Base-by-base conservation (phyloP, 768 basidiomycete genomes). In the Pleurotus cornucopiae region DNA sequence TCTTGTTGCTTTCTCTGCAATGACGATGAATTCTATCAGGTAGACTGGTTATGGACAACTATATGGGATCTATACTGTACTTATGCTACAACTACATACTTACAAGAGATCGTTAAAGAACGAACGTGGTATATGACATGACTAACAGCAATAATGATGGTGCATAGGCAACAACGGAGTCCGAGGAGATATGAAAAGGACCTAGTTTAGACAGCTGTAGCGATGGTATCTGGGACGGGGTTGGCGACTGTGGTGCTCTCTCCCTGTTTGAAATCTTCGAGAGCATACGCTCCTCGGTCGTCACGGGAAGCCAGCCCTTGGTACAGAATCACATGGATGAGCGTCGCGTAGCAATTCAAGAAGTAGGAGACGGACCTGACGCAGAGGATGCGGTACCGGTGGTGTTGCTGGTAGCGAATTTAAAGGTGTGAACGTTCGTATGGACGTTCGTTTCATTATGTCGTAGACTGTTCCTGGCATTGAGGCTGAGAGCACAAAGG, bases 391-490 rank as follows among this genome's bases (percentile, higher is more conserved):
- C 41, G 21, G 39, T 40, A 21, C 40, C 40, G 38, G 37, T 41
- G 11, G 21, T 40, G n/a, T 41, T 13, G 9, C 39, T 9, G 14
- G 51, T 16, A 5, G 51, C 51, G 51, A 53, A 53, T 41, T 53
- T 53, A 39, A 53, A 53, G 11, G 51, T 53, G 20, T 53, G 51
- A 20, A 40, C 51, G 39, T 53, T 53, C 5, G 51, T 41, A 41
- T 53, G 51, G 37, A 40, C 51, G 39, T 53, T 53, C 13, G 51
- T 53, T 41, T 53, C 51, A 37, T 53, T 41, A 41, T 53, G 51
- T 18, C 51, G 37, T 37, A 53, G 18, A 25, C 51, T 40, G 51
- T 53, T 53, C 41, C 51, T 39, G 23, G 51, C 51, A 37, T 53
- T 53, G 38, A 53, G 51, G 51, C 51, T 53, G 51, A 20, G 9